Evolutionary conservation across 108 stramenopile species (phyloP).

Genomic region (Epithemia pelagica): DNA sequence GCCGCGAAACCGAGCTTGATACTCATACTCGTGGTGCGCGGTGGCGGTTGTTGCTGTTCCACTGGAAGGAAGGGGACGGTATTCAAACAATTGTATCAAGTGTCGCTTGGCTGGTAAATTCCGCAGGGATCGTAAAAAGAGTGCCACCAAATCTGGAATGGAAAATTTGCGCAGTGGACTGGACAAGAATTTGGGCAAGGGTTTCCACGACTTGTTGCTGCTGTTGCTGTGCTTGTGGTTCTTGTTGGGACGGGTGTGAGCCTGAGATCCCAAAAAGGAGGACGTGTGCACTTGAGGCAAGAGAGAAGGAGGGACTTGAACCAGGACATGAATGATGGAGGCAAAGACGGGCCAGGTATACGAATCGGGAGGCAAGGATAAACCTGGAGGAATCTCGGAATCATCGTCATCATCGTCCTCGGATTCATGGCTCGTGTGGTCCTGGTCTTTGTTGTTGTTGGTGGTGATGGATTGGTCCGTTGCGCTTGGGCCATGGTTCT

Average conservation of each 20-base stretch:
- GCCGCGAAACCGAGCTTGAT: conserved; percentile 18
- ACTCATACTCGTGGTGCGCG: neutral
- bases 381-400: too few relatives aligned
- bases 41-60: neutral
- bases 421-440: too few relatives aligned
- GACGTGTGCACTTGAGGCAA: neutral
- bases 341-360: neutral
- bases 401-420: too few relatives aligned
- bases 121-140: conserved; percentile 48
- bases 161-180: conserved; percentile 2
- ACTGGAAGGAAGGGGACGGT: neutral
- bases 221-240: too few relatives aligned
- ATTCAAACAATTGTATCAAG: conserved; percentile 29
- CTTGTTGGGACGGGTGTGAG: too few relatives aligned
- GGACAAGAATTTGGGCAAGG: neutral
- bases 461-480: too few relatives aligned
- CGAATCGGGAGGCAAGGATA: neutral
- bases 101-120: conserved; percentile 33
- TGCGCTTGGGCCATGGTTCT: too few relatives aligned
- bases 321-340: neutral
- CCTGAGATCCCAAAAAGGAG: neutral
- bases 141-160: conserved; percentile 29
- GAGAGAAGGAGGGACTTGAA: neutral
- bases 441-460: too few relatives aligned
- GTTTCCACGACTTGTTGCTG: too few relatives aligned